These are phyloP conservation scores for Plasmodium ovale DNA, from an alignment of 169 alveolate species.

Conservation along the genomic window DNA sequence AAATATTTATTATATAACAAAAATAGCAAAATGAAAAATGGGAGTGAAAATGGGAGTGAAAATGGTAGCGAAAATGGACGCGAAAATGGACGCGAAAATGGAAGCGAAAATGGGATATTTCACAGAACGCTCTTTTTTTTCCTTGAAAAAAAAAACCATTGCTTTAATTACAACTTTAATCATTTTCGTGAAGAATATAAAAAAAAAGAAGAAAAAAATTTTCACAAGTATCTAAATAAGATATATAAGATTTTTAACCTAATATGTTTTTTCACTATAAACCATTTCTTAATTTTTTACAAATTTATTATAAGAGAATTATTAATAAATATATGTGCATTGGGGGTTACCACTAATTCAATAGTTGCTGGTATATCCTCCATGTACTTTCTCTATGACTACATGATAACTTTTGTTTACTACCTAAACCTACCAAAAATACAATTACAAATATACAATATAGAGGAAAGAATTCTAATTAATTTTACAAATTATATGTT, in stretches of 20 bases:
- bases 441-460: slow-evolving; percentile 62
- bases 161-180: slow-evolving; percentile 9
- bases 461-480: slow-evolving; percentile 55
- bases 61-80: slow-evolving; percentile 5
- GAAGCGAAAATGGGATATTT: slow-evolving; percentile 7
- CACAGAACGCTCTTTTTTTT: slow-evolving; percentile 19
- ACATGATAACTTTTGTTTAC: slow-evolving; percentile 44
- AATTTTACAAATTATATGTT: slow-evolving; percentile 63
- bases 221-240: slow-evolving; percentile 5
- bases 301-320: slow-evolving; percentile 38
- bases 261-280: slow-evolving; percentile 9
- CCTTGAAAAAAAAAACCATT: slow-evolving; percentile 29
- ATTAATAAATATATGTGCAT: slow-evolving; percentile 53
- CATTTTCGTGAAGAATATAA: not conserved
- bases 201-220: not conserved
- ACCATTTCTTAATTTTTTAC: slow-evolving; percentile 22
- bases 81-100: no score
- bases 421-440: slow-evolving; percentile 46
- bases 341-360: slow-evolving; percentile 69
- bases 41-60: slow-evolving; percentile 12
- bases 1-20: slow-evolving; percentile 36
- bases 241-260: slow-evolving; percentile 18
- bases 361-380: slow-evolving; percentile 73
- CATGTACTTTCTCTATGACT: slow-evolving; percentile 55
- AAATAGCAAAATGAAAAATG: not conserved